These are phyloP conservation scores for Waltergamsia citrina DNA, from an alignment of 2,329 filamentous ascomycete species.

Conservation along the genomic window DNA sequence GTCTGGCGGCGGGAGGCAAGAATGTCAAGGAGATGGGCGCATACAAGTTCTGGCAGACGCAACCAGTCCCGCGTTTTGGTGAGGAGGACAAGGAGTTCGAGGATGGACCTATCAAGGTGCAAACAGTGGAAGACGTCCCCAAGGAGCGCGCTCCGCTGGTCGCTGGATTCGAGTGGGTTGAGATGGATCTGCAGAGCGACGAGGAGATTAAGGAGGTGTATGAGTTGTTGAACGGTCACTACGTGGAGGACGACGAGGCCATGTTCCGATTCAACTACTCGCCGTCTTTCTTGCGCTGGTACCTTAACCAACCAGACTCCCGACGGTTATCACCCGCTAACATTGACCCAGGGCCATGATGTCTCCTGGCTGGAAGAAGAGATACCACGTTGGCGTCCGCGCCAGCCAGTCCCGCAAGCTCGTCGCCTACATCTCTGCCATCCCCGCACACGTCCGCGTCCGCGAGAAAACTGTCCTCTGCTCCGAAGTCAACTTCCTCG, in stretches of 20 bases:
- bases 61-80: slow-evolving; percentile 83
- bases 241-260: slow-evolving; percentile 93
- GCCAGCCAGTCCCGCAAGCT: slow-evolving; percentile 75
- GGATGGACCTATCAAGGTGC: slow-evolving; percentile 78
- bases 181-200: slow-evolving; percentile 73
- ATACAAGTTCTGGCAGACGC: slow-evolving; percentile 98
- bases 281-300: slow-evolving; percentile 81
- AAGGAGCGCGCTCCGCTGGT: slow-evolving; percentile 68
- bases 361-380: slow-evolving; percentile 84
- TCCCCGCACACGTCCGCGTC: slow-evolving; percentile 75
- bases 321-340: not conserved
- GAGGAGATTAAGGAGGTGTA: slow-evolving; percentile 82
- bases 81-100: slow-evolving; percentile 44
- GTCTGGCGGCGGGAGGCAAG: slow-evolving; percentile 68
- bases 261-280: slow-evolving; percentile 99
- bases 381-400: slow-evolving; percentile 93
- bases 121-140: slow-evolving; percentile 69
- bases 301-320: slow-evolving; percentile 14
- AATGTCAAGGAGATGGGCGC: slow-evolving; percentile 93
- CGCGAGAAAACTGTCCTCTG: slow-evolving; percentile 66
- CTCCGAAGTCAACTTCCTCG: slow-evolving; percentile 96
- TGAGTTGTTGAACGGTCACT: slow-evolving; percentile 84
- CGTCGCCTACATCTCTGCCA: slow-evolving; percentile 91
- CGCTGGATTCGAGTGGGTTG: slow-evolving; percentile 88
- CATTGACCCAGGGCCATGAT: slow-evolving; percentile 65